Evolutionary conservation across 192 early-diverging fungal genomes (phyloP).

Genomic region (Anaeromyces robustus): DNA sequence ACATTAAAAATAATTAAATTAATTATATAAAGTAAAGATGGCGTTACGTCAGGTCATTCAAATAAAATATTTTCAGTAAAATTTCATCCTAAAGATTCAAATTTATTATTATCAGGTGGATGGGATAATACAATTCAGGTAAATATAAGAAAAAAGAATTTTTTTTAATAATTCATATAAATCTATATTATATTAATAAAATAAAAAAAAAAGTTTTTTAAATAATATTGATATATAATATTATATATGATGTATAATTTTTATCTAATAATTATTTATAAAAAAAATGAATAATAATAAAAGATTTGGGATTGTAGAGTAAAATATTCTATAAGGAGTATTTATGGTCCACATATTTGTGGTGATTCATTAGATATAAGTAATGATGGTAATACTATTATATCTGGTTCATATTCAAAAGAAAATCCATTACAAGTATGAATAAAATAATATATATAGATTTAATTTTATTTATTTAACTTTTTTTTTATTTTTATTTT

Average conservation of each 20-base stretch:
- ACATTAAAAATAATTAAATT: background rate
- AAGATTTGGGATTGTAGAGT: slow-evolving; percentile 32
- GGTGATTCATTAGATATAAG: slow-evolving; percentile 34
- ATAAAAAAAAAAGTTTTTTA: too few species aligned
- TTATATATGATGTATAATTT: too few species aligned
- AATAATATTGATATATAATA: too few species aligned
- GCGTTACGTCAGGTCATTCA: slow-evolving; percentile 25
- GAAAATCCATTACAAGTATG: slow-evolving; percentile 21
- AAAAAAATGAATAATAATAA: too few species aligned
- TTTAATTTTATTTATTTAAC: too few species aligned
- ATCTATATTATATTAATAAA: background rate
- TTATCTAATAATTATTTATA: too few species aligned
- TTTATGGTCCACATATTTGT: slow-evolving; percentile 39
- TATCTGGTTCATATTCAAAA: slow-evolving; percentile 25
- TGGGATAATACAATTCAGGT: slow-evolving; percentile 40
- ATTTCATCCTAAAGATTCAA: slow-evolving; percentile 28
- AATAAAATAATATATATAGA: background rate
- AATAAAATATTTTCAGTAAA: slow-evolving; percentile 30
- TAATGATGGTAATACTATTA: slow-evolving; percentile 10
- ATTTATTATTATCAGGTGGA: slow-evolving; percentile 26
- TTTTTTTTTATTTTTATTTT: too few species aligned
- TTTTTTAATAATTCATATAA: background rate
- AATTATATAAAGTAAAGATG: slow-evolving; percentile 8
- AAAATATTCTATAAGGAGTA: slow-evolving; percentile 18
- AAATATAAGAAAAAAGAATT: background rate